phyloP scores from a whole-genome alignment of 306 rosid species.

The Styphnolobium japonicum region DNA sequence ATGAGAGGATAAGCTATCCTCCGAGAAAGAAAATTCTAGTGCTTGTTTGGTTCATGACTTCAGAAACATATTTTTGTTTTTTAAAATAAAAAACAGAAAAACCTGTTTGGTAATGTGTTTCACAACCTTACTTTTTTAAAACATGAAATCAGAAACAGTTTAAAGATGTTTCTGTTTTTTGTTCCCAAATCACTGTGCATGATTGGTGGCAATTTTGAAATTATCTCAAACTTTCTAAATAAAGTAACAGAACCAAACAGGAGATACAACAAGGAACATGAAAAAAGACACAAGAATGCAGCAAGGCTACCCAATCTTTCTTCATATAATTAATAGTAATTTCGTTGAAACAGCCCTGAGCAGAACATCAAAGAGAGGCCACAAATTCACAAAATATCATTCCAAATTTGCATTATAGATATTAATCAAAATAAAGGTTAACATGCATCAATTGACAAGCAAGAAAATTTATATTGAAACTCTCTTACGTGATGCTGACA shows the following conservation, averaged over 20 bases:
- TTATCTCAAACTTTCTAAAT: neutral
- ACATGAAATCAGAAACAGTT: neutral
- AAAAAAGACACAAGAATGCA: neutral
- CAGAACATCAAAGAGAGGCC: neutral
- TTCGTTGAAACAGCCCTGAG: neutral
- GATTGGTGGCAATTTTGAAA: neutral
- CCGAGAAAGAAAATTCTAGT: neutral
- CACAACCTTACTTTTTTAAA: neutral
- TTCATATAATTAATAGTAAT: neutral
- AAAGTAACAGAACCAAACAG: neutral
- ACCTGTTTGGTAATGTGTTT: neutral
- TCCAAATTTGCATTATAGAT: neutral
- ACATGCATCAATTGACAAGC: neutral
- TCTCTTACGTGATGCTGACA: constrained; percentile 88
- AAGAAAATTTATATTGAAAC: constrained; percentile 21
- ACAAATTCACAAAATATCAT: neutral
- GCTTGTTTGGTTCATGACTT: neutral
- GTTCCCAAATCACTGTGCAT: neutral
- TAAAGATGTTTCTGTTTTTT: neutral
- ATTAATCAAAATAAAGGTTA: neutral
- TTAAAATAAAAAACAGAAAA: neutral
- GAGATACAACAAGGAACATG: neutral
- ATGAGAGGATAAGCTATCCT: neutral
- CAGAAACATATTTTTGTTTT: neutral
- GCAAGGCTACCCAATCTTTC: neutral